phyloP scores from a whole-genome alignment of 140 eudicot genomes.

The Stevia rebaudiana region DNA sequence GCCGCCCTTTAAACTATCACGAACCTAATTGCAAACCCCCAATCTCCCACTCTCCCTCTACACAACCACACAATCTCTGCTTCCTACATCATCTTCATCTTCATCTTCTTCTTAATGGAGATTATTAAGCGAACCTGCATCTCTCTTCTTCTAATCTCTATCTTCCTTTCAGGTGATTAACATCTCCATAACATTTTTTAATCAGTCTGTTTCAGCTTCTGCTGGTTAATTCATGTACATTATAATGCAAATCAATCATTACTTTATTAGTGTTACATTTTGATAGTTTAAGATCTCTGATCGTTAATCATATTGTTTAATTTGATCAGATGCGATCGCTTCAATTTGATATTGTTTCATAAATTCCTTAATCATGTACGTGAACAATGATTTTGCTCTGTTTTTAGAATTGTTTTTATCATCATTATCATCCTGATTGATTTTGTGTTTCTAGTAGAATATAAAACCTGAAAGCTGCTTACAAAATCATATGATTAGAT shows the following conservation, averaged over 20 bases:
- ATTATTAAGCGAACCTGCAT: neutral
- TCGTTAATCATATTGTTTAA: conserved; percentile 1
- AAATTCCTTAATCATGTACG: neutral
- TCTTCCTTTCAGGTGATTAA: conserved; percentile 28
- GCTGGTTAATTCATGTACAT: too few species aligned
- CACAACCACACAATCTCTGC: conserved; percentile 17
- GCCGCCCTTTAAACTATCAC: conserved; percentile 18
- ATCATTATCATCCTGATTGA: too few species aligned
- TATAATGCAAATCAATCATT: too few species aligned
- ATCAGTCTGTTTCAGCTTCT: neutral
- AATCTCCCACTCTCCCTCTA: conserved; percentile 28
- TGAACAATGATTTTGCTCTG: neutral
- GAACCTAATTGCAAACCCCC: conserved; percentile 21
- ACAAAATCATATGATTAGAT: too few species aligned
- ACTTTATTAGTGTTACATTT: too few species aligned
- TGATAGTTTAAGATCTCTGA: neutral
- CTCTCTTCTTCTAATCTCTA: conserved; percentile 22
- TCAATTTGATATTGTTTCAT: neutral
- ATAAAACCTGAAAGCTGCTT: too few species aligned
- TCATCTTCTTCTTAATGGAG: conserved; percentile 9
- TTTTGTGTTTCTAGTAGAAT: too few species aligned
- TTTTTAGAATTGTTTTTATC: too few species aligned
- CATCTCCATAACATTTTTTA: neutral
- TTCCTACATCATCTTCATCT: conserved; percentile 9
- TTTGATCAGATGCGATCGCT: neutral